Evolutionary conservation across 1,284 basidiomycete species (phyloP).

Genomic region (Cystobasidium slooffiae): DNA sequence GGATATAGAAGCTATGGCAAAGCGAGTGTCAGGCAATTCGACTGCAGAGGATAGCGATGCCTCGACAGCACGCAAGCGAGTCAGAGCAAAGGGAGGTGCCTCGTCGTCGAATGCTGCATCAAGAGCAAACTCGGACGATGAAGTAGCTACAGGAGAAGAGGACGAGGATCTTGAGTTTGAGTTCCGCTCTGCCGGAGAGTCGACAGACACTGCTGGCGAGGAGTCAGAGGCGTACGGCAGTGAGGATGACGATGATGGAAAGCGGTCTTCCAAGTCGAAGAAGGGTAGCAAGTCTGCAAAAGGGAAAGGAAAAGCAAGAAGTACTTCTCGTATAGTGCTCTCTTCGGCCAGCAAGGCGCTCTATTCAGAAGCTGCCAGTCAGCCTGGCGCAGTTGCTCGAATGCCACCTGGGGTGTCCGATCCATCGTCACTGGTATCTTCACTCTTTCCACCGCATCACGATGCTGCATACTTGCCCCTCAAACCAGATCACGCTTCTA

Average conservation of each 20-base stretch:
- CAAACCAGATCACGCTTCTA: slow-evolving; percentile 83
- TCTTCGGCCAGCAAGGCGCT: slow-evolving; percentile 39
- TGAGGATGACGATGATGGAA: slow-evolving; percentile 1
- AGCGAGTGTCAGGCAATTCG: slow-evolving; percentile 35
- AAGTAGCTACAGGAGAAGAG: slow-evolving; percentile 28
- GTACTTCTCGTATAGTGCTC: slow-evolving; percentile 18
- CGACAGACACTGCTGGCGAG: slow-evolving; percentile 39
- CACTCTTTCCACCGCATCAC: slow-evolving; percentile 37
- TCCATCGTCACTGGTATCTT: slow-evolving; percentile 33
- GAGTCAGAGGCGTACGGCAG: slow-evolving; percentile 12
- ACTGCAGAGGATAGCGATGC: slow-evolving; percentile 44
- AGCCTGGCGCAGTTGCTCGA: slow-evolving; percentile 29
- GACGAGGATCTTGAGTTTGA: slow-evolving; percentile 41
- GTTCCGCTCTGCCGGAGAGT: slow-evolving; percentile 39
- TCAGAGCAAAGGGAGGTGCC: slow-evolving; percentile 5
- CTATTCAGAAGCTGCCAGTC: slow-evolving; percentile 25
- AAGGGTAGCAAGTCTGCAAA: slow-evolving; percentile 16
- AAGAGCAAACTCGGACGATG: slow-evolving; percentile 23
- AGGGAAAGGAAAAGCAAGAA: slow-evolving; percentile 24
- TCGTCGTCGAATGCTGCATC: not conserved
- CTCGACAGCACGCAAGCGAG: slow-evolving; percentile 32
- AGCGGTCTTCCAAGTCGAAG: not conserved
- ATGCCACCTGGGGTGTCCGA: slow-evolving; percentile 33
- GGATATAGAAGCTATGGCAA: slow-evolving; percentile 14
- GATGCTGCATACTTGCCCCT: slow-evolving; percentile 84